Evolutionary conservation across 2,329 filamentous ascomycete genomes (phyloP), one percentile per base, ranked within the genome.

Genomic region (Neofusicoccum ribis): DNA sequence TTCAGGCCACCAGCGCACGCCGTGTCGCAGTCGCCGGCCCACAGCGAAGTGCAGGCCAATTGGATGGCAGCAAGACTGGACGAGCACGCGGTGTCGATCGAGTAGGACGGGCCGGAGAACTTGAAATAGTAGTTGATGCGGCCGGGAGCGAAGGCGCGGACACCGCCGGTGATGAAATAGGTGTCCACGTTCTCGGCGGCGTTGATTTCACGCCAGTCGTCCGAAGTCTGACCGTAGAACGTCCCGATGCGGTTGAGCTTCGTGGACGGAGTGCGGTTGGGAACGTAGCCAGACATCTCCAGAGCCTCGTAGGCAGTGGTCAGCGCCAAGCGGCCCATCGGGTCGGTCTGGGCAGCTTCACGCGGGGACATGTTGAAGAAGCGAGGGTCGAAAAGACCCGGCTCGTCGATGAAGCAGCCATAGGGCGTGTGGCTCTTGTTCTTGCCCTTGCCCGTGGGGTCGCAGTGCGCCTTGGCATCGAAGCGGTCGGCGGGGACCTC

Each of bases 401-500:
- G 67, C 7, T 72, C 58, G 6, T 73, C 67, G 8, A 76, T 61
- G 50, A 68, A 76, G 52, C 71, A 73, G 9, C 74, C 74, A 39
- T 68, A 72, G 6, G 63, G 64, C 1, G 69, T 69, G 31, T 47
- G 39, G 2, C 65, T 67, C 3, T 67, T 70, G 64, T 73, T 72
- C 15, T 3, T 67, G 1, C 31, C n/a, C 50, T 41, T 46, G 5
- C 69, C 71, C 11, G 69, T 59, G 7, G 88, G 85, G 71, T 93
- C 90, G 68, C 84, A 86, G 72, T 93, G 90, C 20, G 86, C 88
- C 47, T 89, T 84, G 12, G 88, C 87, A 66, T 91, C 87, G 76
- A 92, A 93, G n/a, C 91, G 85, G 71, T 93, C 88, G 3, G 85
- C 75, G 1, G 90, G 90, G 6, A 90, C 82, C 67, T 84, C 84